A percentile compares a stretch with the other conserved stretches of the same genome.
Evolutionary conservation across 257 asterid species (phyloP).

Genomic region (Nicotiana paniculata): DNA sequence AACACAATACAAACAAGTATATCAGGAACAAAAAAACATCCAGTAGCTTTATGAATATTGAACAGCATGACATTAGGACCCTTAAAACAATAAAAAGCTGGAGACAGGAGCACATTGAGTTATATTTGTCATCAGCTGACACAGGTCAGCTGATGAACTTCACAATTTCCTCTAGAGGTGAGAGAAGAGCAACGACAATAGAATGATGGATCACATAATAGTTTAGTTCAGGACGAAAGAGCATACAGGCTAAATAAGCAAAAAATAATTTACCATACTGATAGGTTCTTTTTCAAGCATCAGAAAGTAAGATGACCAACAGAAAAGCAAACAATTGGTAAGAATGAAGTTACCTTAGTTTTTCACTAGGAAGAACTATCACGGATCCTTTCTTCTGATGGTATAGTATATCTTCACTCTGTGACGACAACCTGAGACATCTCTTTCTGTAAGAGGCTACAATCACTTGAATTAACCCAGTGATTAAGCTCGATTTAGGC

Average conservation of each 20-base stretch:
- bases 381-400: constrained; percentile 33
- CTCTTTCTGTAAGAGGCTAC: constrained; percentile 58
- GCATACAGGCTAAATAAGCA: not conserved
- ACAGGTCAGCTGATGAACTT: not conserved
- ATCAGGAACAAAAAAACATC: not conserved
- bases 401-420: constrained; percentile 13
- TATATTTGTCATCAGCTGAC: not conserved
- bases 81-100: not conserved
- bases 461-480: constrained; percentile 42
- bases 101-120: not conserved
- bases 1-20: not conserved
- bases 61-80: not conserved
- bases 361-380: constrained; percentile 37
- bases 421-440: constrained; percentile 11
- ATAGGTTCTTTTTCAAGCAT: not conserved
- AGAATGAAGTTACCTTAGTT: constrained; percentile 34
- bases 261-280: not conserved
- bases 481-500: constrained; percentile 35
- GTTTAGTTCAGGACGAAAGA: not conserved
- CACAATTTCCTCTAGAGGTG: not conserved
- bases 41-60: not conserved
- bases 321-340: not conserved
- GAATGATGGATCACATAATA: not conserved
- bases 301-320: not conserved
- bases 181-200: not conserved